These are phyloP conservation scores for Aristolochia fimbriata DNA, from an alignment of 164 flowering plant species.

Conservation along the genomic window DNA sequence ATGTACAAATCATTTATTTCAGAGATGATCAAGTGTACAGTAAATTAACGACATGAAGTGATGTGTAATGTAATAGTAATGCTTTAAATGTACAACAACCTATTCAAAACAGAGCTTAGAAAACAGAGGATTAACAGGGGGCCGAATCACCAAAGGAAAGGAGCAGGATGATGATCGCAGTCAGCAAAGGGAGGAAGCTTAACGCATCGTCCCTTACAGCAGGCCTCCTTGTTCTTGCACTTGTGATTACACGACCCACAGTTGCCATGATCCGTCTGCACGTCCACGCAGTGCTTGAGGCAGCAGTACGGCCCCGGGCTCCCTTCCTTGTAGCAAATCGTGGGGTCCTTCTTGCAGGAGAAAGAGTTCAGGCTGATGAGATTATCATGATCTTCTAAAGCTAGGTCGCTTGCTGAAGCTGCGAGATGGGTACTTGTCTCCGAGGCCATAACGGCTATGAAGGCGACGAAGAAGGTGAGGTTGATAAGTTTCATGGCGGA, in stretches of 20 bases:
- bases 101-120: not conserved
- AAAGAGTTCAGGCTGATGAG: not conserved
- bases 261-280: not conserved
- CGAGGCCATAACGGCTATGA: too few relatives aligned
- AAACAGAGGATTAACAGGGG: too few relatives aligned
- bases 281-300: not conserved
- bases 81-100: too few relatives aligned
- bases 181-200: not conserved
- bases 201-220: not conserved
- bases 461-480: too few relatives aligned
- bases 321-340: not conserved
- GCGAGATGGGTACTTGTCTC: too few relatives aligned
- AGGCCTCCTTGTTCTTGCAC: not conserved
- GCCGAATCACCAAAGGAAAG: too few relatives aligned
- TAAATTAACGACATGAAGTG: too few relatives aligned
- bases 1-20: too few relatives aligned
- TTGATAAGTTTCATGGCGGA: too few relatives aligned
- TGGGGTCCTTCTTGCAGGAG: constrained; percentile 1
- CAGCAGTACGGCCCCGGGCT: not conserved
- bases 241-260: not conserved
- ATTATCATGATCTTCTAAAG: not conserved
- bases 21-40: too few relatives aligned
- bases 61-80: too few relatives aligned
- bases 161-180: not conserved
- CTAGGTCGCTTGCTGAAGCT: too few relatives aligned